Evolutionary conservation across 1,139 yeast genomes (phyloP).

Genomic region (Taphrina communis): DNA sequence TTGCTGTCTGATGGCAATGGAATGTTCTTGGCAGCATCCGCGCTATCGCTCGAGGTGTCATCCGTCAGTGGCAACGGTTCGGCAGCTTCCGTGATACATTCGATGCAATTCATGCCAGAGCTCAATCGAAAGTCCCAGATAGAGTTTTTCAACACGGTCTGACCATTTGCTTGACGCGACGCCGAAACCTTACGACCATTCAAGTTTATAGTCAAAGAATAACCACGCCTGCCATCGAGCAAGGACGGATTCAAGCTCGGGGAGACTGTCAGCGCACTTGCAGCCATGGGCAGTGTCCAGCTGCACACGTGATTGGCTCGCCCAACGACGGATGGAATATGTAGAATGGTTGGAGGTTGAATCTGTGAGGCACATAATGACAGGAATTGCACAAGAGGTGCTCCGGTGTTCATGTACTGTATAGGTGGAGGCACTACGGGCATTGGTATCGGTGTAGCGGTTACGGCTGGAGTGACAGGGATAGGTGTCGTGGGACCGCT

Average conservation of each 20-base stretch:
- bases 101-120: conserved; percentile 35
- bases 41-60: neutral
- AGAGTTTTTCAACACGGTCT: conserved; percentile 14
- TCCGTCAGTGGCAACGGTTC: neutral
- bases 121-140: conserved; percentile 31
- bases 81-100: conserved; percentile 36
- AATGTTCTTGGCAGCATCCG: neutral
- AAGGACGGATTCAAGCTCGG: conserved; percentile 12
- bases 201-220: conserved; percentile 9
- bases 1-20: neutral
- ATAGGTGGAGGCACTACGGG: conserved; percentile 19
- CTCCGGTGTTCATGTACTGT: conserved; percentile 14
- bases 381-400: conserved; percentile 25
- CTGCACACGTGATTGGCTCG: conserved; percentile 22
- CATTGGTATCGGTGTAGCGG: neutral
- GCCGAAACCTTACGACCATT: conserved; percentile 25
- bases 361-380: conserved; percentile 27
- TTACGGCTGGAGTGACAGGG: conserved; percentile 12
- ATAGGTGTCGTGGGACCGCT: neutral
- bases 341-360: conserved; percentile 21
- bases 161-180: conserved; percentile 16
- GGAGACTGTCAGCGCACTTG: conserved; percentile 29
- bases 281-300: conserved; percentile 39
- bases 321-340: conserved; percentile 16
- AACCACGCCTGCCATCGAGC: conserved; percentile 20